These are phyloP conservation scores for Aspergillus ochraceoroseus DNA, from an alignment of 2,329 filamentous ascomycete genomes.

Conservation along the genomic window DNA sequence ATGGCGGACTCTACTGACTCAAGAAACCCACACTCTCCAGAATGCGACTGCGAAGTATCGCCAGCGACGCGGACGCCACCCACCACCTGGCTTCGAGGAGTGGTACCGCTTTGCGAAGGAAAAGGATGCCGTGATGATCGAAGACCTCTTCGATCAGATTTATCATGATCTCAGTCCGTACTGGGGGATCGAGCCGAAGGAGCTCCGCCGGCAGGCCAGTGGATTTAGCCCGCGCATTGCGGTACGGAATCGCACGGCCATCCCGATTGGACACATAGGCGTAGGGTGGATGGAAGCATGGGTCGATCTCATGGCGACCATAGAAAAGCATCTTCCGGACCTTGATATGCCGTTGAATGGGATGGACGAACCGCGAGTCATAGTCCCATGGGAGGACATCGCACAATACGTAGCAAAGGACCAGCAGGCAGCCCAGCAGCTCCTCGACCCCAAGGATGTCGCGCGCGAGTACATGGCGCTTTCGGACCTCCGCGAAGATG, in stretches of 20 bases:
- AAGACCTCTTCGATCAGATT: conserved; percentile 51
- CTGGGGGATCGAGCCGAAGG: conserved; percentile 44
- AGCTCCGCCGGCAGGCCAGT: conserved; percentile 42
- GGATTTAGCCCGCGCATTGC: conserved; percentile 38
- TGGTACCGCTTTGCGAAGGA: conserved; percentile 47
- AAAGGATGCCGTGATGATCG: conserved; percentile 44
- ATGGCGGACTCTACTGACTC: conserved; percentile 15
- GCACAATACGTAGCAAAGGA: conserved; percentile 37
- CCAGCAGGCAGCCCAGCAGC: conserved; percentile 16
- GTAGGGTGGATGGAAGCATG: conserved; percentile 42
- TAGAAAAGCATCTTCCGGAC: conserved; percentile 42
- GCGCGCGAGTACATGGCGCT: conserved; percentile 16
- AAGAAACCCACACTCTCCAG: conserved; percentile 36
- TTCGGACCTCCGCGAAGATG: not conserved
- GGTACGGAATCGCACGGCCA: conserved; percentile 40
- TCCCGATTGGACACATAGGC: conserved; percentile 25
- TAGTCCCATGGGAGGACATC: conserved; percentile 47
- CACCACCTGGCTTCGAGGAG: conserved; percentile 48
- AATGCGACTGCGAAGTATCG: conserved; percentile 44
- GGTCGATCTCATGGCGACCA: conserved; percentile 38
- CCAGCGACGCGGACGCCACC: conserved; percentile 44
- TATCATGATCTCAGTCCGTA: conserved; percentile 49
- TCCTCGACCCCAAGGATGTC: not conserved
- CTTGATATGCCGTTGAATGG: conserved; percentile 47
- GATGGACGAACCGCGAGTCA: conserved; percentile 48